Evolutionary conservation across 441 rosid species (phyloP), one percentile per base, ranked within the genome.

Genomic region (Adansonia madagascariensis): DNA sequence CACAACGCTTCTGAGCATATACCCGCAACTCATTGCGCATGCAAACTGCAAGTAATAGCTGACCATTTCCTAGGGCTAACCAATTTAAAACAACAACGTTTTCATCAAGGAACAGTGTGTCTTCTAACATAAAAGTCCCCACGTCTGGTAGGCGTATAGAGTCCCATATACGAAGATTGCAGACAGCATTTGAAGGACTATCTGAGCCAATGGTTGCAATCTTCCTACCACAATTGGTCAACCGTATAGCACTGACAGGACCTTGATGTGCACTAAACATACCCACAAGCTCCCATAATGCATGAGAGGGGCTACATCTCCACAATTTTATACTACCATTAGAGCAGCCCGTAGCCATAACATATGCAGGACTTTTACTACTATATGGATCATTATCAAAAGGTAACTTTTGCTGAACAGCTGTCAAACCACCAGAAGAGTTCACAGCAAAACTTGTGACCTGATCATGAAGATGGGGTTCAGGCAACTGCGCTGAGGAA

Each of bases 271-370:
- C 87, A 75, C 76, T 78, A 83, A 92, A 82, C 81, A 85, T 82
- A 81, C 99, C 99, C 74, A 92, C 98, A 79, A 92, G 91, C 86
- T 91, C 94, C 97, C 97, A 94, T 24, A 71, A 79, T 66, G 41
- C 46, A 31, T 46, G 61, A 77, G 82, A 74, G 82, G 84, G 35
- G 56, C 82, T 85, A 82, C 89, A 88, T 85, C 88, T 90, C 99
- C 98, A 94, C 78, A 94, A 80, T 83, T 91, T 95, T 87, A 92
- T 76, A 87, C 86, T 85, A 74, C 99, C 98, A 88, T 91, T 94
- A 81, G 84, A 82, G 78, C 81, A 91, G 79, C 98, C 99, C 2
- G 97, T 94, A 74, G 93, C 99, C 91, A 96, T 85, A 66, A 86
- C 78, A 86, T 92, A 96, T 71, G 91, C 83, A 73, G 88, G 90